These are phyloP conservation scores for Podila epigama DNA, from an alignment of 192 early-diverging fungal species.

Conservation along the genomic window DNA sequence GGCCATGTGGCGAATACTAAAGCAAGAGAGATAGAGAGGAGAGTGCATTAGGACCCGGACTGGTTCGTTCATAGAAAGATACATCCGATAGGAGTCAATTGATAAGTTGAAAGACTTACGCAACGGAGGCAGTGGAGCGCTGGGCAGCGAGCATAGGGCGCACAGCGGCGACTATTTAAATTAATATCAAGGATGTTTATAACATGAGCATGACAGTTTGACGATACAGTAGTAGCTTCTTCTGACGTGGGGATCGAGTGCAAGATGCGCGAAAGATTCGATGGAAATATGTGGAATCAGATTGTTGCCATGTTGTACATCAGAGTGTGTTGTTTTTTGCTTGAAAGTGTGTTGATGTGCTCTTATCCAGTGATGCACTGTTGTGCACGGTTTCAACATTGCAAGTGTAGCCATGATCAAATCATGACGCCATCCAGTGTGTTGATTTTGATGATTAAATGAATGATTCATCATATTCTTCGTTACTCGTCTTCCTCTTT, in stretches of 20 bases:
- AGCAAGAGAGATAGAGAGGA: not conserved
- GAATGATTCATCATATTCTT: too few species aligned
- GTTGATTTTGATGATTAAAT: too few species aligned
- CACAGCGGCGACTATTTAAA: constrained; percentile 45
- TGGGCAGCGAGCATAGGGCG: constrained; percentile 50
- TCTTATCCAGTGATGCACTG: too few species aligned
- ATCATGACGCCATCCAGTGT: too few species aligned
- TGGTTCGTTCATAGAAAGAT: constrained; percentile 5
- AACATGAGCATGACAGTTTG: constrained; percentile 1
- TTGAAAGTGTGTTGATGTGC: too few species aligned
- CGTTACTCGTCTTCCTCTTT: too few species aligned
- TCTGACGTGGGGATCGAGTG: not conserved
- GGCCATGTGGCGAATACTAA: constrained; percentile 51
- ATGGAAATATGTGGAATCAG: too few species aligned
- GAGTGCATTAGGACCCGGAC: too few species aligned
- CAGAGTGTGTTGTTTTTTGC: too few species aligned
- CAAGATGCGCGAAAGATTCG: not conserved
- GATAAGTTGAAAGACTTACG: constrained; percentile 32
- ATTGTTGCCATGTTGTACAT: too few species aligned
- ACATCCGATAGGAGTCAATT: not conserved
- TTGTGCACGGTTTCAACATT: too few species aligned
- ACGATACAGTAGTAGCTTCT: not conserved
- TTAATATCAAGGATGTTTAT: not conserved
- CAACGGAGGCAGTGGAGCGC: constrained; percentile 50
- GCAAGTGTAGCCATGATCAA: too few species aligned